Evolutionary conservation across 495 filamentous ascomycete species (phyloP), one percentile per base, ranked within the genome.

Genomic region (Friedmanniomyces endolithicus): DNA sequence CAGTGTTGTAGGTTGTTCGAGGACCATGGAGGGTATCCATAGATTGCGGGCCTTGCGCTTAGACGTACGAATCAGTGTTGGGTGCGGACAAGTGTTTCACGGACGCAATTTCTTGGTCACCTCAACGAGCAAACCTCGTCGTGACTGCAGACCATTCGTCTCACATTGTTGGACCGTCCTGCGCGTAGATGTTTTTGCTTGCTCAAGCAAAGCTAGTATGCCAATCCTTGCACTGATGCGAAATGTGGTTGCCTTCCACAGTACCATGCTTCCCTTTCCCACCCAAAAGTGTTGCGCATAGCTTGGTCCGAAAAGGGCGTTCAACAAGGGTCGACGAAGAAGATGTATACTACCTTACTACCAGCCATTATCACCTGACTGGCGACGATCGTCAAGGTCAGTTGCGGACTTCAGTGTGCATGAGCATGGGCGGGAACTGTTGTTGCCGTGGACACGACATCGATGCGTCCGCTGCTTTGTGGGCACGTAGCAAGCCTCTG

Each of bases 371-470:
- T 43, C 25, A 25, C 27, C 3, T 9, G 27, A 9, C 4, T 31
- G 27, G 9, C 4, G 27, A 31, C 27, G 27, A 31, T 3, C 3
- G 27, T 31, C 4, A 9, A 31, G 27, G 27, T 31, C 27, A 31
- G 27, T 31, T 9, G 9, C 9, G 27, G 9, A 3, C 27, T 31
- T 9, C 9, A 3, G 27, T 9, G 27, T 31, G 9, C 27, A 31
- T 31, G 27, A 31, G 27, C 27, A 31, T 31, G 3, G 27, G 27
- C 9, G 27, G 4, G 27, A 31, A 68, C 67, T 1, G 60, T 72
- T 37, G 63, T 68, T 29, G 43, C 52, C 40, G 61, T 72, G n/a
- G 50, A 63, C 27, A 31, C 27, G 27, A 31, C 27, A 31, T 31
- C 27, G 9, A 4, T 9, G 27, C 27, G 4, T 31, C 27, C 27